Evolutionary conservation across 495 filamentous ascomycete genomes (phyloP).

Genomic region (Paragyromitra xinjiangensis): DNA sequence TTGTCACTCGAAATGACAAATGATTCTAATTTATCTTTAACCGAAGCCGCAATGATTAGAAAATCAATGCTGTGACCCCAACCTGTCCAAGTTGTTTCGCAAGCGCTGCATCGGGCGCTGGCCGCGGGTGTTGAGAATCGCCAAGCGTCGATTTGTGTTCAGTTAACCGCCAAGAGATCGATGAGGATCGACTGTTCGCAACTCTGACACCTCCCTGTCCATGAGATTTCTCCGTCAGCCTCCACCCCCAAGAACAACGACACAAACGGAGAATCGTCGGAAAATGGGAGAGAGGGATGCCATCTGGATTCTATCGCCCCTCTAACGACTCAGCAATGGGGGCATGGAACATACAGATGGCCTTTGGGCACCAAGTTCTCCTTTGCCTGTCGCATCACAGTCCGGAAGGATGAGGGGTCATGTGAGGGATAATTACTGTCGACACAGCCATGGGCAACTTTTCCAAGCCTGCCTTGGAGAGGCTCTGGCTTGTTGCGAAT

Average conservation of each 20-base stretch:
- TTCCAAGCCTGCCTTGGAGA: constrained; percentile 25
- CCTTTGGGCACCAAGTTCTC: constrained; percentile 17
- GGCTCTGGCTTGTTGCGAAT: constrained; percentile 37
- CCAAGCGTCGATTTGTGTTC: constrained; percentile 34
- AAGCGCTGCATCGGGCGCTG: constrained; percentile 5
- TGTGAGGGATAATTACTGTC: constrained; percentile 50
- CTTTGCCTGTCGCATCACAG: constrained; percentile 6
- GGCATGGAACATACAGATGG: constrained; percentile 24
- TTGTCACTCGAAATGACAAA: constrained; percentile 10
- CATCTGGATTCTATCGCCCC: constrained; percentile 33
- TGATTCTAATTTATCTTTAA: not conserved
- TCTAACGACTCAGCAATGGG: constrained; percentile 28
- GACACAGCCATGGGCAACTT: constrained; percentile 31
- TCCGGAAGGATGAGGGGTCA: constrained; percentile 45
- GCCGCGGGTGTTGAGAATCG: constrained; percentile 12
- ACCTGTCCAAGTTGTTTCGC: not conserved
- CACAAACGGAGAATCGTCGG: constrained; percentile 41
- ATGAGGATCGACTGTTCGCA: constrained; percentile 49
- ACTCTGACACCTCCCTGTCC: constrained; percentile 48
- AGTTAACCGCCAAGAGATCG: constrained; percentile 40
- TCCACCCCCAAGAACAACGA: constrained; percentile 44
- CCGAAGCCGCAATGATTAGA: not conserved
- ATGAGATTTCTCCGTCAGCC: constrained; percentile 45
- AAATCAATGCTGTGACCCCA: not conserved
- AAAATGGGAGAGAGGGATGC: constrained; percentile 25